phyloP scores from a whole-genome alignment of 192 early-diverging fungal genomes.

The Chytriomyces confervae region DNA sequence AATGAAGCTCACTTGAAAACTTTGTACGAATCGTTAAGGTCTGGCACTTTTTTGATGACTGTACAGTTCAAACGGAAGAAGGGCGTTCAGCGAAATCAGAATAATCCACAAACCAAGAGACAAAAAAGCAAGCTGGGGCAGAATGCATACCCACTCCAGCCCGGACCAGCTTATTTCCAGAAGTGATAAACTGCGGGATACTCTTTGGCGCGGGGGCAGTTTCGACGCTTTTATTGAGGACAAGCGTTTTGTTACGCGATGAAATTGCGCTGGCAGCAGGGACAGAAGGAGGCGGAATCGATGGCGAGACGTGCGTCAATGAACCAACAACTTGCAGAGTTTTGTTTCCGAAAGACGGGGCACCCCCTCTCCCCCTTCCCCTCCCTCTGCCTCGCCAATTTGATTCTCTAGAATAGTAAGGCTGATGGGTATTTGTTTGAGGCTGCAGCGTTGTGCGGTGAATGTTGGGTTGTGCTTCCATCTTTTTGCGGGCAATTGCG shows the following conservation, averaged over 20 bases:
- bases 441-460: background rate
- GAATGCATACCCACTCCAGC: constrained; percentile 8
- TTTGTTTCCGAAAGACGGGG: background rate
- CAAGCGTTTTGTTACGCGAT: background rate
- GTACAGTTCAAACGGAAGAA: background rate
- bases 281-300: background rate
- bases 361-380: background rate
- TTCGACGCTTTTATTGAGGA: background rate
- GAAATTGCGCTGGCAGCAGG: background rate
- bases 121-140: no score
- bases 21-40: background rate
- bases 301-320: background rate
- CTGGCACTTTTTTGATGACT: constrained; percentile 20
- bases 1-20: constrained; percentile 1
- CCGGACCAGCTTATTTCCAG: constrained; percentile 20
- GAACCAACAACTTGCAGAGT: no score
- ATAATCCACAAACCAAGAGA: background rate
- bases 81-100: background rate
- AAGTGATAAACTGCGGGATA: constrained; percentile 22
- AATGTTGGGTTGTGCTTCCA: background rate
- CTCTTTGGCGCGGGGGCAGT: background rate
- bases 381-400: background rate
- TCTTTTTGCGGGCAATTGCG: constrained; percentile 5
- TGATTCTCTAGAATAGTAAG: background rate
- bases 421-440: background rate